Evolutionary conservation across 352 stramenopile genomes (phyloP), one percentile per base, ranked within the genome.

Genomic region (Aphanomyces stellatus): DNA sequence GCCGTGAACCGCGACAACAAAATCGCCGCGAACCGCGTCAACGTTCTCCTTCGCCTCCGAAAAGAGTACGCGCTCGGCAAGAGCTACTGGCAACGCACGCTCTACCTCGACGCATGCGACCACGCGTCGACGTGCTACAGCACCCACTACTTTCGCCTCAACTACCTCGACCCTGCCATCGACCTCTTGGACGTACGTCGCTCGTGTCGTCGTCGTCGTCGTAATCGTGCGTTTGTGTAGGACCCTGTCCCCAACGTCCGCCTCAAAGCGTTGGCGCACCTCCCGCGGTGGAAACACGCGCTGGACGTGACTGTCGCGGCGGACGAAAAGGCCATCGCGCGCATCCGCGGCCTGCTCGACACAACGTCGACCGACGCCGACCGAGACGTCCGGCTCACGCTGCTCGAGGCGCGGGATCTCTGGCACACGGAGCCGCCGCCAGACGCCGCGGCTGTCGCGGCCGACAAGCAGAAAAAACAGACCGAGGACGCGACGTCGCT

Each of bases 151-250:
- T 89, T 75, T 56, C 77, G 82, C 6, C 71, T 78, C 37, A 90
- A 90, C 60, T 93, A 88, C 55, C 59, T 93, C 4, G 81, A 91
- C 48, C 75, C 88, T 6, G 85, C 81, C 10, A 77, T 93, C 51
- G 85, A 93, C 60, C 57, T 93, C 13, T 63, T 93, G 5, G 85
- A 91, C 8, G 51, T 60, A 51, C 19, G 42, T 27, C 8, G 8
- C 37, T 17, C 8, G 28, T 56, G 8, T 17, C 24, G 19, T 17
- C 8, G 49, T 34, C 15, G 28, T 19, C n/a, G n/a, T n/a, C n/a
- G n/a, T n/a, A n/a, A 60, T 60, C 8, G 24, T 60, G 51, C 30
- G 22, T 60, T 43, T 43, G 30, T 43, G 15, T 24, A 42, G 17
- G 85, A 93, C 17, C 68, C 77, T 2, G 71, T 93, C 4, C 82